Evolutionary conservation across 2,329 filamentous ascomycete species (phyloP), one percentile per base, ranked within the genome.

Genomic region (Clarireedia paspali): DNA sequence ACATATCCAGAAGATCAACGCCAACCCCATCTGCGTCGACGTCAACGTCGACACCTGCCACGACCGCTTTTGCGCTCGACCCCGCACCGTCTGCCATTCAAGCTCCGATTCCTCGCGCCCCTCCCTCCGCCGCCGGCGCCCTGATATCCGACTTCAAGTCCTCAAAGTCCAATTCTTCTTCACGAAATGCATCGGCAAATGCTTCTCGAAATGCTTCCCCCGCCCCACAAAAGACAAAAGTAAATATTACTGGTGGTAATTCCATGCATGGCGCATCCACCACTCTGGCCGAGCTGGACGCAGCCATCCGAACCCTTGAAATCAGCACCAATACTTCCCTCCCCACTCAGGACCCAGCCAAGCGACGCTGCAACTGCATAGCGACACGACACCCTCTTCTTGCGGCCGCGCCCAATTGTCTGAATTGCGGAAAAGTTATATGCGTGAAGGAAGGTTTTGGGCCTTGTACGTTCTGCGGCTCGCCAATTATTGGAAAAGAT

Each of bases 381-480:
- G 94, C 89, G 0, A 84, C 88, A 0, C 82, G 89, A 1, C 94
- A 99, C 70, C 89, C 92, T 0, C 80, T 97, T 2, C 86, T 96
- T 46, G 83, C 83, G n/a, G 91, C 92, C 0, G 91, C 91, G 0
- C 94, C 94, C 0, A 99, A 97, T 69, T 99, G 94, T 68, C 74
- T 95, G 15, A 85, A 81, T 46, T 99, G 94, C 66, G 94, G 94
- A 57, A 97, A 97, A 70, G 90, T 99, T 12, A 86, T 97, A 54
- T 99, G 94, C 70, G 83, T 95, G 24, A 91, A 94, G 66, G 91
- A 99, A 71, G 94, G 94, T 0, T 77, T 97, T 0, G 92, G 92
- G 0, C 92, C 92, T 0, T 99, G 94, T 70, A 96, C 92, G 0
- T 96, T 89, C 67, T 99, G 94, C 73, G 84, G 84, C 0, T 77